Base-by-base conservation (phyloP, 148 eudicot species). In the Vaccinium corymbosum region DNA sequence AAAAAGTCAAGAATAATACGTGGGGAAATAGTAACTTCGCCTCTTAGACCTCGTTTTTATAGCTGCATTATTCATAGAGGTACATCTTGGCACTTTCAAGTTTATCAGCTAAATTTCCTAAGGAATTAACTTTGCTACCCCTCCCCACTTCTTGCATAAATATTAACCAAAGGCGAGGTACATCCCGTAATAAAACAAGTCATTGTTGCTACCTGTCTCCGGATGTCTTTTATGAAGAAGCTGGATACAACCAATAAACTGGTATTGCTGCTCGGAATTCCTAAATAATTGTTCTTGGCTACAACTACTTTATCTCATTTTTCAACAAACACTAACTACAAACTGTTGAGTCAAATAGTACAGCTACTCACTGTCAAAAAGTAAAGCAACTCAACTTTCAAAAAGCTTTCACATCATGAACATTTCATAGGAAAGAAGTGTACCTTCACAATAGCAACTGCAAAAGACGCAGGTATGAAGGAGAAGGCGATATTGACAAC, bases 391-490 rank as follows among this genome's bases (percentile, higher is more conserved):
- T 49, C 27, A 38, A 81, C 53, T 51, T 22, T n/a, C 53, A 64
- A 76, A 72, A 81, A 15, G 56, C 19, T 20, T 70, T 62, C 32
- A 73, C 22, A 42, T 62, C 66, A 81, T 49, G 38, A 7, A 49
- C 14, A 77, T 51, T 42, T 82, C 14, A 46, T 46, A 76, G 72
- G 19, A 29, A 25, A 52, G 61, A 81, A 38, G 50, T 61, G 38
- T 91, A 96, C 98, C 99, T 97, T 97, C 68, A 97, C 99, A 79
- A 97, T 86, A 83, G 99, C 90, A 88, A 97, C 97, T 48, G 99
- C 99, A 89, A 97, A 97, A 53, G 99, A 97, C 66, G 99, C 97
- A 74, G 99, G 99, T 38, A 97, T 89, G 81, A 97, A 97, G 52
- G 99, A 95, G 86, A 97, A 97, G 76, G 99, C 97, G 80, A 97